phyloP scores from a whole-genome alignment of 176 grass and related monocot genomes.

The Aegilops sharonensis region DNA sequence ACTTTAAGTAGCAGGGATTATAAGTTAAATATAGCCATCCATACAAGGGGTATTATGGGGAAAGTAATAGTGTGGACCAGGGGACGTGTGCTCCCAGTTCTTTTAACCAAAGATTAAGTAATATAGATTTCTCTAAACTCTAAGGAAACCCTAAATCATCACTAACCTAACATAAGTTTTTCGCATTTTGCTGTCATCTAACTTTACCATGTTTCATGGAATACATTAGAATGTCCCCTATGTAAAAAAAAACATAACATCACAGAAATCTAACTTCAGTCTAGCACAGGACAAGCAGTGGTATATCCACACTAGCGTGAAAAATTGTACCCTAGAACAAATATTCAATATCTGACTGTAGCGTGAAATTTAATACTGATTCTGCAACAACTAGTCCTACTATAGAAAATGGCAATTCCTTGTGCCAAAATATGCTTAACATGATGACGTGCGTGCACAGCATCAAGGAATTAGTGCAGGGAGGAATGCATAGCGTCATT shows the following conservation, averaged over 20 bases:
- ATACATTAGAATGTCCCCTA: too few relatives aligned
- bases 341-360: not conserved
- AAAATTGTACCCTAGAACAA: not conserved
- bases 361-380: not conserved
- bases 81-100: too few relatives aligned
- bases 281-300: not conserved
- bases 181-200: too few relatives aligned
- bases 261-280: not conserved
- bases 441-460: not conserved
- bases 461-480: not conserved
- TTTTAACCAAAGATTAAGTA: too few relatives aligned
- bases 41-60: not conserved
- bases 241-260: not conserved
- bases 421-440: not conserved
- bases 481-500: not conserved
- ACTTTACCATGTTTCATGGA: too few relatives aligned
- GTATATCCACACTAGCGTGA: not conserved
- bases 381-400: not conserved
- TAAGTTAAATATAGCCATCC: not conserved
- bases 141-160: too few relatives aligned
- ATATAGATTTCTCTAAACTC: too few relatives aligned
- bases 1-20: not conserved
- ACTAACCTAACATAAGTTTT: too few relatives aligned
- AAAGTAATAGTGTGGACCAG: too few relatives aligned
- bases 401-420: not conserved